Evolutionary conservation across 2,329 filamentous ascomycete species (phyloP).

Genomic region (Elsinoe arachidis): DNA sequence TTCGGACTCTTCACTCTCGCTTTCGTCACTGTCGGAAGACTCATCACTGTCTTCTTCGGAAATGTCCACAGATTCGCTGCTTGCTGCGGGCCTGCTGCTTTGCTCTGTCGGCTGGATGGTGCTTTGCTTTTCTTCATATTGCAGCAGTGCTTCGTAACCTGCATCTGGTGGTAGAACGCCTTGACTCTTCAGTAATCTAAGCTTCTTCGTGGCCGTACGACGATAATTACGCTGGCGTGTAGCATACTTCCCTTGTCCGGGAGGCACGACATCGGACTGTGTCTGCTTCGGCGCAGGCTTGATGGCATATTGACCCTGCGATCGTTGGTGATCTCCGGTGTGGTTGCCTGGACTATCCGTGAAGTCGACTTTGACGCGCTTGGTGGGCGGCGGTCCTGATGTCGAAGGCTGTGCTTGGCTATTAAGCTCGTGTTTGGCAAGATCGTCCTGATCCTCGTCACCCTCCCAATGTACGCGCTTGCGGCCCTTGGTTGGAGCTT

Average conservation of each 20-base stretch:
- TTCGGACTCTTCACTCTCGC: not conserved
- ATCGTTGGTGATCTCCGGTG: not conserved
- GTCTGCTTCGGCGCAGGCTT: not conserved
- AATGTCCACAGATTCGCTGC: not conserved
- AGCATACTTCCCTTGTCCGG: slow-evolving; percentile 40
- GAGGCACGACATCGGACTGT: slow-evolving; percentile 25
- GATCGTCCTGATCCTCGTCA: not conserved
- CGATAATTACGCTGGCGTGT: slow-evolving; percentile 51
- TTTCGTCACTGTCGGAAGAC: not conserved
- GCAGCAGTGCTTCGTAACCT: slow-evolving; percentile 40
- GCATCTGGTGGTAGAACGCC: slow-evolving; percentile 45
- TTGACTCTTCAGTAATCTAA: slow-evolving; percentile 46
- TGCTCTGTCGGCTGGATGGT: not conserved
- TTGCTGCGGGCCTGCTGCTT: not conserved
- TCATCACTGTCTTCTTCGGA: not conserved
- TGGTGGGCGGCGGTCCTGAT: not conserved
- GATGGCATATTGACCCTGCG: not conserved
- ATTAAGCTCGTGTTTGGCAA: not conserved
- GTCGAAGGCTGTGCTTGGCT: not conserved
- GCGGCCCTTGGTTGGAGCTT: not conserved
- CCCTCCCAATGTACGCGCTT: slow-evolving; percentile 5
- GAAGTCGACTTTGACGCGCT: not conserved
- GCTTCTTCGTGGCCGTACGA: slow-evolving; percentile 40
- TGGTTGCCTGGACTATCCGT: not conserved
- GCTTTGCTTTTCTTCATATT: slow-evolving; percentile 13